phyloP scores from a whole-genome alignment of 108 stramenopile species.

The Chaetoceros muelleri region DNA sequence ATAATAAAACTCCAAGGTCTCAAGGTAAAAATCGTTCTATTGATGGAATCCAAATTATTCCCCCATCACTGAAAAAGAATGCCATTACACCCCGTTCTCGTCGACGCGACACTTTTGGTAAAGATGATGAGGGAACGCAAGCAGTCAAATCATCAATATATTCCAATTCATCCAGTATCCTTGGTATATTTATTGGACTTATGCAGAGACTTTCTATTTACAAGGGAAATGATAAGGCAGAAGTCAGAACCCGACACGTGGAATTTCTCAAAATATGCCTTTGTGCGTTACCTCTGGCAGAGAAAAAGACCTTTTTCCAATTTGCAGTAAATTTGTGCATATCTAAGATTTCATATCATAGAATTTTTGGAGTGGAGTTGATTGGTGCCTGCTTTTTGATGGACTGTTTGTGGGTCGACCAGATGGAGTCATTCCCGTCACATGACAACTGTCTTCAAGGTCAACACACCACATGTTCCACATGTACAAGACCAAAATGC shows the following conservation, averaged over 20 bases:
- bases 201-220: constrained; percentile 62
- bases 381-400: constrained; percentile 11
- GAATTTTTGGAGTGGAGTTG: constrained; percentile 55
- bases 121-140: constrained; percentile 2
- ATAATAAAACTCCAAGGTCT: constrained; percentile 2
- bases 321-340: constrained; percentile 48
- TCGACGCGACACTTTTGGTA: constrained; percentile 6
- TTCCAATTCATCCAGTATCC: constrained; percentile 16
- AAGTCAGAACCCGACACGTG: constrained; percentile 24
- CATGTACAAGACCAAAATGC: constrained; percentile 4
- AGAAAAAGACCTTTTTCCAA: constrained; percentile 37
- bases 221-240: constrained; percentile 53
- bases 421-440: neutral
- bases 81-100: constrained; percentile 20
- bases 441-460: constrained; percentile 3
- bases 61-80: constrained; percentile 29
- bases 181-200: constrained; percentile 58
- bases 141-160: constrained; percentile 9
- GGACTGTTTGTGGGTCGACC: constrained; percentile 2
- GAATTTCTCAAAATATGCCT: constrained; percentile 29
- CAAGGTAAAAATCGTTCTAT: neutral
- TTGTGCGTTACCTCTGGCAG: constrained; percentile 30
- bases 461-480: neutral
- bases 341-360: constrained; percentile 66
- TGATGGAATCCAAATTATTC: constrained; percentile 2